A percentile compares a stretch with the other conserved stretches of the same genome.
These are phyloP conservation scores for Ailanthus altissimus DNA, from an alignment of 345 rosid genomes.

Conservation along the genomic window DNA sequence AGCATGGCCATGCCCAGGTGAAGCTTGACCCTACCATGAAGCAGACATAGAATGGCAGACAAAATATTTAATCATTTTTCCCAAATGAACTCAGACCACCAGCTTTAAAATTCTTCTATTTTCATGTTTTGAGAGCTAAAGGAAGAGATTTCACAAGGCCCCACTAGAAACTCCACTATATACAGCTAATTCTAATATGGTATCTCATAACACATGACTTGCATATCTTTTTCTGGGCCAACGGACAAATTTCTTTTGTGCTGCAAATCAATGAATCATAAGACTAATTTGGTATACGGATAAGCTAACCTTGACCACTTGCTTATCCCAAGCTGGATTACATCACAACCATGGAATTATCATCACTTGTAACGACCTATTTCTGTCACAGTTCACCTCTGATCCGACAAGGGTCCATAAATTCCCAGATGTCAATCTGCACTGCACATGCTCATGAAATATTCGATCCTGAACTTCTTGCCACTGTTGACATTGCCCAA, in stretches of 20 bases:
- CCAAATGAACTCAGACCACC: slow-evolving; percentile 41
- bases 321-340: slow-evolving; percentile 29
- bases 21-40: slow-evolving; percentile 41
- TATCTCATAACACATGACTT: slow-evolving; percentile 28
- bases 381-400: slow-evolving; percentile 9
- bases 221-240: slow-evolving; percentile 34
- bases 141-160: slow-evolving; percentile 27
- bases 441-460: slow-evolving; percentile 17
- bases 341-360: slow-evolving; percentile 15
- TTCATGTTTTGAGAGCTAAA: slow-evolving; percentile 22
- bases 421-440: slow-evolving; percentile 20
- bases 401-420: slow-evolving; percentile 27
- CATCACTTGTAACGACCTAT: slow-evolving; percentile 20
- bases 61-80: slow-evolving; percentile 39
- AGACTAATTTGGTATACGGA: slow-evolving; percentile 21
- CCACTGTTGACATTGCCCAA: slow-evolving; percentile 16
- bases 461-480: slow-evolving; percentile 12
- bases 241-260: slow-evolving; percentile 24
- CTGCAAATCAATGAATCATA: slow-evolving; percentile 25
- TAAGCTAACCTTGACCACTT: slow-evolving; percentile 35
- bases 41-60: slow-evolving; percentile 48
- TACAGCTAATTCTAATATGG: slow-evolving; percentile 24
- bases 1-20: slow-evolving; percentile 25
- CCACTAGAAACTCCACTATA: slow-evolving; percentile 30
- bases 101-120: slow-evolving; percentile 29